Evolutionary conservation across 352 stramenopile species (phyloP).

Genomic region (Phytophthora cactorum): DNA sequence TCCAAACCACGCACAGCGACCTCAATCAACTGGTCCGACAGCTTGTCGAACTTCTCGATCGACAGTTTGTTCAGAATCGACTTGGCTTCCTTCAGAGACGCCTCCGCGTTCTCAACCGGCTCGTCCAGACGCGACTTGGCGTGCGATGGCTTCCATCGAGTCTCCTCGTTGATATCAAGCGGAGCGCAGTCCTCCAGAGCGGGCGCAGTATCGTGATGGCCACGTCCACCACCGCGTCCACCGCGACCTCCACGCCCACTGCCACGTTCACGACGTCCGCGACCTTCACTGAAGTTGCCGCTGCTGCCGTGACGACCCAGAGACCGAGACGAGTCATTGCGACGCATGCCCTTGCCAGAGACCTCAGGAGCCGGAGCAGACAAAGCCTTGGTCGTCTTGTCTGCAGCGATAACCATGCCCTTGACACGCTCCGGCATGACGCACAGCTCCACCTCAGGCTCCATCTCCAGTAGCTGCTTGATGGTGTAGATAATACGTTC

Average conservation of each 20-base stretch:
- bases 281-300: constrained; percentile 41
- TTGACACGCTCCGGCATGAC: constrained; percentile 61
- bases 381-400: constrained; percentile 59
- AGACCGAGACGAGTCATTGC: constrained; percentile 53
- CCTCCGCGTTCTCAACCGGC: constrained; percentile 55
- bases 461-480: constrained; percentile 74
- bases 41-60: constrained; percentile 96
- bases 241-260: constrained; percentile 47
- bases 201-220: constrained; percentile 57
- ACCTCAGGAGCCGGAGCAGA: constrained; percentile 27
- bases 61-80: constrained; percentile 97
- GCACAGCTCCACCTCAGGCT: constrained; percentile 56
- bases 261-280: constrained; percentile 49
- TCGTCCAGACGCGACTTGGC: constrained; percentile 64
- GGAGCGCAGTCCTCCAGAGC: constrained; percentile 68
- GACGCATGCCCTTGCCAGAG: constrained; percentile 37
- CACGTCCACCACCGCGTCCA: constrained; percentile 49
- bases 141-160: constrained; percentile 81
- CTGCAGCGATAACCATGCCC: constrained; percentile 49
- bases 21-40: constrained; percentile 92
- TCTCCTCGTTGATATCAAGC: constrained; percentile 83
- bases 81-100: constrained; percentile 88
- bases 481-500: constrained; percentile 83
- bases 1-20: constrained; percentile 87
- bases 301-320: constrained; percentile 54